Evolutionary conservation across 352 stramenopile genomes (phyloP).

Genomic region (Globisporangium perplexum): DNA sequence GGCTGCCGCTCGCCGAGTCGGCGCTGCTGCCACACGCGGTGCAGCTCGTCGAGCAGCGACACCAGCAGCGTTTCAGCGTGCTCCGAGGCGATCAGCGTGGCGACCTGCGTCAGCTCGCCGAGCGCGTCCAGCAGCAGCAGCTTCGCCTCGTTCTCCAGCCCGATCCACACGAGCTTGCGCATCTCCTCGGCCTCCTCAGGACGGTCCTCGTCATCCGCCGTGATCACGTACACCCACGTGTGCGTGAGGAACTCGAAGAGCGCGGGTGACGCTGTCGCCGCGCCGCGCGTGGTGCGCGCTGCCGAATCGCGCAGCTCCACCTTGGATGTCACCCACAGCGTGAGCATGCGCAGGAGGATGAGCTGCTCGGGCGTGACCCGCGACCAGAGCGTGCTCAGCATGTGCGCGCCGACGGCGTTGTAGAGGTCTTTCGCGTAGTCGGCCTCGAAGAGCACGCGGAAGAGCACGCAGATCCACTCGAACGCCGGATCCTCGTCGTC

Average conservation of each 20-base stretch:
- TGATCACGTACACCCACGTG: slow-evolving; percentile 48
- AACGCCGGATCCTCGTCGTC: slow-evolving; percentile 61
- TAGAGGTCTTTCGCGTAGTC: slow-evolving; percentile 52
- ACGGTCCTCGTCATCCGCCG: slow-evolving; percentile 38
- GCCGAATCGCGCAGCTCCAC: not conserved
- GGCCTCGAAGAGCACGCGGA: slow-evolving; percentile 48
- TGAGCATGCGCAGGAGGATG: slow-evolving; percentile 74
- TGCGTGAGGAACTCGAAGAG: slow-evolving; percentile 51
- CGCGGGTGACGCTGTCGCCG: slow-evolving; percentile 4
- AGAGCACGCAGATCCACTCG: slow-evolving; percentile 73
- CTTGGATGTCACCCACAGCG: slow-evolving; percentile 44
- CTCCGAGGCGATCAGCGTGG: slow-evolving; percentile 1
- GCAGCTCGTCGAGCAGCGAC: slow-evolving; percentile 51
- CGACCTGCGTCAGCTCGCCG: slow-evolving; percentile 43
- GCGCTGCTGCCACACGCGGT: slow-evolving; percentile 46
- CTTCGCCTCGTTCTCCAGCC: slow-evolving; percentile 74
- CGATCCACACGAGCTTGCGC: slow-evolving; percentile 66
- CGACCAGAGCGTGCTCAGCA: slow-evolving; percentile 77
- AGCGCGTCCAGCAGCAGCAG: slow-evolving; percentile 67
- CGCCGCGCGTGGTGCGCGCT: not conserved
- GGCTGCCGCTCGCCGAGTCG: slow-evolving; percentile 10
- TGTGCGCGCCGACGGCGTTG: slow-evolving; percentile 62
- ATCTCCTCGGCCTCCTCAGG: slow-evolving; percentile 49
- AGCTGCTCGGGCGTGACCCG: slow-evolving; percentile 76
- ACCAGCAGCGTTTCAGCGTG: slow-evolving; percentile 21